Conservation (phyloP, 2,329 filamentous ascomycete species). For the Emmonsiellopsis sp. region DNA sequence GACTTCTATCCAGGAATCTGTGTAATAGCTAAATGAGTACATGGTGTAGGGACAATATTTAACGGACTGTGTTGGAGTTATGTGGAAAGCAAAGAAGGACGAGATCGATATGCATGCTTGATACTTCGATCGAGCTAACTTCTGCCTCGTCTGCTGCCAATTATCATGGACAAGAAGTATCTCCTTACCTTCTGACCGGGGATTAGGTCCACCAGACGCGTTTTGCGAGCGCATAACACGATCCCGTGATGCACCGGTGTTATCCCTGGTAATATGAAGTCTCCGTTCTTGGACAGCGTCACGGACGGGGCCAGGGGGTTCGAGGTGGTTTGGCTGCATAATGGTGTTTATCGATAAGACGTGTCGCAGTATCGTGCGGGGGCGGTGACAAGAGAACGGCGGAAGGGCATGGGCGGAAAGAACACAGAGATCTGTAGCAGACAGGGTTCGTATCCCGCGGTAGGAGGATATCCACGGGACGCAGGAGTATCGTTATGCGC, state of each 20-base stretch:
- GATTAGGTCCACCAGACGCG: conserved; percentile 24
- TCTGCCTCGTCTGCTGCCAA: not conserved
- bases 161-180: not conserved
- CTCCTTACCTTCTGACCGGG: conserved; percentile 36
- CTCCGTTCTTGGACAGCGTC: conserved; percentile 17
- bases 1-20: conserved; percentile 96
- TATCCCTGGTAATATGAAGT: conserved; percentile 26
- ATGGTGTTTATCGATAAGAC: not conserved
- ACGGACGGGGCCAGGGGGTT: conserved; percentile 28
- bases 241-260: conserved; percentile 21
- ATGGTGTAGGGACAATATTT: conserved; percentile 15
- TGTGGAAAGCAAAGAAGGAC: not conserved
- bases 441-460: no score
- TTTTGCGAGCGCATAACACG: conserved; percentile 23
- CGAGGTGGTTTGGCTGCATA: conserved; percentile 33
- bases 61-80: not conserved
- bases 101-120: conserved; percentile 4
- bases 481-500: no score
- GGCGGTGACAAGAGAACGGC: no score
- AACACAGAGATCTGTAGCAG: no score
- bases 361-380: no score
- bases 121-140: not conserved
- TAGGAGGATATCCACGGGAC: no score
- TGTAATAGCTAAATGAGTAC: conserved; percentile 37
- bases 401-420: no score